Evolutionary conservation across 371 early-diverging fungal species (phyloP).

Genomic region (Fennellomyces sp.): DNA sequence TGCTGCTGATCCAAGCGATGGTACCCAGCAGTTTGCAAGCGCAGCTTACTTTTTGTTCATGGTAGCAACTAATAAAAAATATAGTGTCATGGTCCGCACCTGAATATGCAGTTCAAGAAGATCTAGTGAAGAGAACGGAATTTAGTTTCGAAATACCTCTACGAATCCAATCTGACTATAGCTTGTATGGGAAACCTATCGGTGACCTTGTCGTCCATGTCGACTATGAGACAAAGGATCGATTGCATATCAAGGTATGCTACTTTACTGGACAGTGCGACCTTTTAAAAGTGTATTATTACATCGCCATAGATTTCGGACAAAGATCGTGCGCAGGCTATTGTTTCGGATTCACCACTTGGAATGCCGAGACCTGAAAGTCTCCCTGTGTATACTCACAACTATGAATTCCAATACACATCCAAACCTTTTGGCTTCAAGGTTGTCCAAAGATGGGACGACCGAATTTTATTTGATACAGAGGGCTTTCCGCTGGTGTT

Average conservation of each 20-base stretch:
- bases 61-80: too few species aligned
- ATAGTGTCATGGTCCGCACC: conserved; percentile 24
- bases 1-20: too few species aligned
- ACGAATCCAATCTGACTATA: background rate
- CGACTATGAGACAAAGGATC: conserved; percentile 50
- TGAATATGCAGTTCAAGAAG: conserved; percentile 36
- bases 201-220: conserved; percentile 42
- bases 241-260: conserved; percentile 50
- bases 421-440: conserved; percentile 60
- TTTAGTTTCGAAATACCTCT: conserved; percentile 35
- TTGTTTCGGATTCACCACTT: conserved; percentile 55
- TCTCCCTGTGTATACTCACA: conserved; percentile 27
- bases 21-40: too few species aligned
- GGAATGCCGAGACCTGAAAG: conserved; percentile 20
- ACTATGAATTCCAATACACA: conserved; percentile 47
- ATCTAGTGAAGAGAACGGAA: conserved; percentile 22
- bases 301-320: conserved; percentile 43
- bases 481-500: conserved; percentile 60
- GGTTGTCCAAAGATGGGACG: conserved; percentile 49
- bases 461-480: conserved; percentile 64
- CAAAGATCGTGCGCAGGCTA: conserved; percentile 41
- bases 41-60: too few species aligned
- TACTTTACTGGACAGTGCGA: too few species aligned
- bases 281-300: too few species aligned
- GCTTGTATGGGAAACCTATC: conserved; percentile 48